These are phyloP conservation scores for Fusarium sp. DNA, from an alignment of 2,329 filamentous ascomycete species.

Conservation along the genomic window DNA sequence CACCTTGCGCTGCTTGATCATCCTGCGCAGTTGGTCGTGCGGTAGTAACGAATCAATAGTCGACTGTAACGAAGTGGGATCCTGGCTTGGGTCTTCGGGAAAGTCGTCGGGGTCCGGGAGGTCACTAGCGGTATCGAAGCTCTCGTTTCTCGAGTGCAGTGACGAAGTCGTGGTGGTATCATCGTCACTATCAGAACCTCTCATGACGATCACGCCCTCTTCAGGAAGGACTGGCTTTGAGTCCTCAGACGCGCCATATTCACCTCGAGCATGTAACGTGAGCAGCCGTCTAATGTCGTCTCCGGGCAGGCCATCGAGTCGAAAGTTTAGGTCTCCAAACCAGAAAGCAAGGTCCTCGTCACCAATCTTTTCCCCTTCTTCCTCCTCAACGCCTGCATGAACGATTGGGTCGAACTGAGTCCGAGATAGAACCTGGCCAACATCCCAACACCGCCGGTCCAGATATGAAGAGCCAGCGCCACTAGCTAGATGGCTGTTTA, in stretches of 20 bases:
- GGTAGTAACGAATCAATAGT: conserved; percentile 88
- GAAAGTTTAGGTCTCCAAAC: conserved; percentile 96
- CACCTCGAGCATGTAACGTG: conserved; percentile 82
- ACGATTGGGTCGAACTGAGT: conserved; percentile 82
- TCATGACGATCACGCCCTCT: conserved; percentile 64
- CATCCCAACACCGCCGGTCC: conserved; percentile 92
- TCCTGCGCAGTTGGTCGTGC: conserved; percentile 85
- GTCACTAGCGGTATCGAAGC: conserved; percentile 55
- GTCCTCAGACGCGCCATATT: conserved; percentile 71
- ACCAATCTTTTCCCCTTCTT: conserved; percentile 78
- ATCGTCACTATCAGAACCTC: conserved; percentile 59
- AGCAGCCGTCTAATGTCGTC: conserved; percentile 90
- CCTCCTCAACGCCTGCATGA: conserved; percentile 72
- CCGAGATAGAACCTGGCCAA: conserved; percentile 79
- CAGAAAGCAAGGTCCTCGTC: conserved; percentile 96
- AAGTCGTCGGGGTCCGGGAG: conserved; percentile 76
- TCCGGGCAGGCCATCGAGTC: conserved; percentile 87
- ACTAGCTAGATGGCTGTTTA: conserved; percentile 92
- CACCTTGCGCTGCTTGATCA: conserved; percentile 80
- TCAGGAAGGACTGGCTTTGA: conserved; percentile 56
- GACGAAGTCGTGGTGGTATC: conserved; percentile 53
- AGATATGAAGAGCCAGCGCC: conserved; percentile 82
- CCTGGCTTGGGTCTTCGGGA: conserved; percentile 74
- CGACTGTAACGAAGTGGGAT: conserved; percentile 88
- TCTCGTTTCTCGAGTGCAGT: conserved; percentile 49